Base-by-base conservation (phyloP, 139 green algal genomes). In the Eudorina sp. region DNA sequence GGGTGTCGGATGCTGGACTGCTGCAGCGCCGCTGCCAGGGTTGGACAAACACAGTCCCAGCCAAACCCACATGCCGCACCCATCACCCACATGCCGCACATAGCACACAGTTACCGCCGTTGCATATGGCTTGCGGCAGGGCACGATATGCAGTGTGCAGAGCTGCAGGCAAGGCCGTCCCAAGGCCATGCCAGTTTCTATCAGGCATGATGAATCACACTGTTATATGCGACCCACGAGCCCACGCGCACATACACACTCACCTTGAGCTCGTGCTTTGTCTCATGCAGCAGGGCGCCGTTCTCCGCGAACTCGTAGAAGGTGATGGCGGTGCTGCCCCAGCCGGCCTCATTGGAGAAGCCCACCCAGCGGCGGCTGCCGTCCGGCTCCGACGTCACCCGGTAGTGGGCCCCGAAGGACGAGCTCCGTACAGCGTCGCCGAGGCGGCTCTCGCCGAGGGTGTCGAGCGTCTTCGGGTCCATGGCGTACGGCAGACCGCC, bases 361-460 rank as follows among this genome's bases (percentile, higher is more conserved):
- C 4, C 46, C 43, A 87, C 81, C 66, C 45, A 87, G 81, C 81
- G 81, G 1, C 43, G 43, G 19, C 62, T 34, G 45, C 62, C 81
- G n/a, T 78, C 81, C 14, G 19, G 18, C 76, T 84, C 4, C 29
- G 36, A 29, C 14, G 36, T 36, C 0, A 94, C 25, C 3, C 88
- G 74, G 91, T 94, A 95, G 84, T 95, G 93, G 53, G 83, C 93
- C 7, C 60, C 90, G 51, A 95, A 84, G 29, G 76, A 75, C 36
- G 4, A 69, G 31, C 38, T 77, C 41, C 21, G 14, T 8, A 95
- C 87, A 58, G 90, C 86, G 21, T 91, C 91, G 9, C 84, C 90
- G 64, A 95, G 25, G 19, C 69, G 58, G 3, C 9, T 91, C 85
- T 94, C 93, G 13, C 77, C 91, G 21, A 90, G 0, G 0, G 92